Evolutionary conservation across 1,139 yeast genomes (phyloP), one percentile per base, ranked within the genome.

Genomic region (Pichia inconspicua): DNA sequence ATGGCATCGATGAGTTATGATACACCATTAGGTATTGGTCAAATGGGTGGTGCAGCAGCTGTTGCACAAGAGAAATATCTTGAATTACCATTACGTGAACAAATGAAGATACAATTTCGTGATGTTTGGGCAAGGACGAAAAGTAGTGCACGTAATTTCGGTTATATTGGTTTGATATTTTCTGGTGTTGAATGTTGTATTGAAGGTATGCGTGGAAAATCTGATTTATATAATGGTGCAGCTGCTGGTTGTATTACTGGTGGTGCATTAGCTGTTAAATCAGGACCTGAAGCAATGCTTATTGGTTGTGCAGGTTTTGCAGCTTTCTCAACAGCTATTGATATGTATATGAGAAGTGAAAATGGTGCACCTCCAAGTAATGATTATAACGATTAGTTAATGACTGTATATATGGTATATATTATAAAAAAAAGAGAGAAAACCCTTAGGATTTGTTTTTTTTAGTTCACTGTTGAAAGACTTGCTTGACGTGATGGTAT

Each of bases 271-370:
- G 95, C 97, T 3, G 77, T 86, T 55, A 87, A 85, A 63, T 81
- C 92, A 40, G 98, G 98, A 1, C 98, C 98, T 1, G 90, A 84
- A 61, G 95, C 96, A 31, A 95, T 96, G 0, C 59, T 80, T 34
- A 66, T 90, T 51, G 98, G 98, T 1, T 92, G 97, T 72, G 97
- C 95, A 32, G 98, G 97, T 14, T 92, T 92, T 71, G 97, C 98
- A 15, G 96, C 95, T 4, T 92, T 92, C 65, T 84, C 95, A 49
- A 82, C 95, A 10, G 97, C 97, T 9, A 84, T 92, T 54, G 97
- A 92, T 65, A 68, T 87, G 59, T 92, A 92, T 62, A 75, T 92
- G 82, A 77, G 90, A 60, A 80, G 88, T 58, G 98, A 92, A 58
- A 77, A 85, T 59, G 83, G 84, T 8, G 79, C 79, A 48, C 97